Evolutionary conservation across 805 yeast genomes (phyloP).

Genomic region (Ogataea minuta): DNA sequence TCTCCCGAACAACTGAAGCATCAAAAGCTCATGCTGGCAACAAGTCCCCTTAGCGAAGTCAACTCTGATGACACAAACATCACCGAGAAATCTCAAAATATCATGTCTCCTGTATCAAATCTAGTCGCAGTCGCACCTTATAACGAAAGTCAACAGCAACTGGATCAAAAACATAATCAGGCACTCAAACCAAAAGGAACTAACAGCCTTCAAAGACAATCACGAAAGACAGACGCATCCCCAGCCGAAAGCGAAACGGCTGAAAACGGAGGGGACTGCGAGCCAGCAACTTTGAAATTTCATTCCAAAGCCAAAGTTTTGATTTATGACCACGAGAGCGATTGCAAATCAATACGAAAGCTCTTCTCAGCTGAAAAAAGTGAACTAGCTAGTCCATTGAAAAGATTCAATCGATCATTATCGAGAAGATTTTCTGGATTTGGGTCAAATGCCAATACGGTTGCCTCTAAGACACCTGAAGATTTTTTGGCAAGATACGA

Average conservation of each 20-base stretch:
- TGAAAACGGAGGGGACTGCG: slow-evolving; percentile 9
- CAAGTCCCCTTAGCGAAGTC: slow-evolving; percentile 9
- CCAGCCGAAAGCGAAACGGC: not conserved
- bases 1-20: slow-evolving; percentile 6
- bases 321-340: slow-evolving; percentile 23
- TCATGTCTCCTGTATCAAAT: slow-evolving; percentile 10
- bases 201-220: not conserved
- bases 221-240: not conserved
- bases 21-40: not conserved
- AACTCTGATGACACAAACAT: slow-evolving; percentile 12
- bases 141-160: slow-evolving; percentile 1
- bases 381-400: slow-evolving; percentile 14
- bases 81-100: slow-evolving; percentile 6
- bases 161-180: not conserved
- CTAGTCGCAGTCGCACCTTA: slow-evolving; percentile 9
- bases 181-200: not conserved
- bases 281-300: slow-evolving; percentile 10
- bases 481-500: slow-evolving; percentile 5
- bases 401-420: slow-evolving; percentile 21
- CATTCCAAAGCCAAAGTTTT: slow-evolving; percentile 25
- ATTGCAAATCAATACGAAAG: slow-evolving; percentile 21
- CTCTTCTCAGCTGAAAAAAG: slow-evolving; percentile 14
- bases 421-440: slow-evolving; percentile 19
- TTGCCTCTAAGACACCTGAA: slow-evolving; percentile 1
- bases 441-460: slow-evolving; percentile 4